Percentiles rank a stretch among this genome's conserved stretches.
Evolutionary conservation across 2,329 filamentous ascomycete species (phyloP).

Genomic region (Torrubiella hemipterigena): DNA sequence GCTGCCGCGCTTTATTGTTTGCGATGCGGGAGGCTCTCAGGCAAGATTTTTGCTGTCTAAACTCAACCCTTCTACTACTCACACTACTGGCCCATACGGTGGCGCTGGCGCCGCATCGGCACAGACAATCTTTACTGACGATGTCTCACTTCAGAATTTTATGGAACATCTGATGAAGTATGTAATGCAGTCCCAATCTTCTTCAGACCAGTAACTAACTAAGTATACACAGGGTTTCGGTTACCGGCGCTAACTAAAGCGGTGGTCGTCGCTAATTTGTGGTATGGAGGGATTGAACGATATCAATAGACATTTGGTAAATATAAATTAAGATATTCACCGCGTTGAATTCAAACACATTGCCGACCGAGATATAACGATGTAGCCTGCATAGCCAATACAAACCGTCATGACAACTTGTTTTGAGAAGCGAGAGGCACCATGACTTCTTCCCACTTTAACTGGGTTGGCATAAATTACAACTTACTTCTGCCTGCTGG

Average conservation of each 20-base stretch:
- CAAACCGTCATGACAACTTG: no score
- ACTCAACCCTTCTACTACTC: conserved; percentile 93
- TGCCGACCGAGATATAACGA: no score
- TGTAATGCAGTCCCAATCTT: conserved; percentile 21
- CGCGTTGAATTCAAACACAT: no score
- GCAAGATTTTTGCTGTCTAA: conserved; percentile 95
- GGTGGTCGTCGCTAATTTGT: no score
- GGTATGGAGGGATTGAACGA: no score
- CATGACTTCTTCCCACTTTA: no score
- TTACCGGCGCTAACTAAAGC: conserved; percentile 48
- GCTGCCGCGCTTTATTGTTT: conserved; percentile 96
- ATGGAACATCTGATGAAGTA: conserved; percentile 99
- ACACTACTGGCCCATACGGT: conserved; percentile 86
- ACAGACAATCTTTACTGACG: conserved; percentile 98
- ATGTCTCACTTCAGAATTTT: conserved; percentile 94
- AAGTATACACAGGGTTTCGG: conserved; percentile 35
- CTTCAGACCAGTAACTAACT: conserved; percentile 6
- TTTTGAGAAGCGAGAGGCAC: no score
- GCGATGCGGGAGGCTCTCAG: conserved; percentile 95
- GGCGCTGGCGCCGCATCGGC: conserved; percentile 75
- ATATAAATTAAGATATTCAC: no score
- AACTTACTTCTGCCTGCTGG: no score
- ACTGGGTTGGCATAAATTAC: no score
- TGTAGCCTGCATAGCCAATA: no score
- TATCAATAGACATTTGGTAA: no score